phyloP scores from a whole-genome alignment of 805 yeast genomes.

The Jamesozyma lodderae region DNA sequence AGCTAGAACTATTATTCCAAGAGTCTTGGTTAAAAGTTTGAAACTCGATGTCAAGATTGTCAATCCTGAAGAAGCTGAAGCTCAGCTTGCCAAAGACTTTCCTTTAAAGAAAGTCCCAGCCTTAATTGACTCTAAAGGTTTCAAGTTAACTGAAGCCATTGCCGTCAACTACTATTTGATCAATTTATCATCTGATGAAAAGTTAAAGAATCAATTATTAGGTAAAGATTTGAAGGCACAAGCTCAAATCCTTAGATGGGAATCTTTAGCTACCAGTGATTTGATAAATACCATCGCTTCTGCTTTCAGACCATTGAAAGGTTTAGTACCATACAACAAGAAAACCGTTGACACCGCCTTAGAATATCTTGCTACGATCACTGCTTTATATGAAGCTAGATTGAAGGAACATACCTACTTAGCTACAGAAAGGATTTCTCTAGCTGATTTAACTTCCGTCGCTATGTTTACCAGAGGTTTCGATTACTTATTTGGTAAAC shows the following conservation, averaged over 20 bases:
- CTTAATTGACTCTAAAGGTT: conserved; percentile 62
- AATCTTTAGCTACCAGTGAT: conserved; percentile 68
- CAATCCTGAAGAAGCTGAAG: conserved; percentile 27
- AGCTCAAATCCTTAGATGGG: conserved; percentile 55
- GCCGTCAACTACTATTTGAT: conserved; percentile 51
- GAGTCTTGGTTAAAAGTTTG: conserved; percentile 49
- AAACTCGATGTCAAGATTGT: conserved; percentile 48
- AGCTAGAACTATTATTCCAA: conserved; percentile 35
- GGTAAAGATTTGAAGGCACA: conserved; percentile 38
- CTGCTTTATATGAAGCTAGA: conserved; percentile 45
- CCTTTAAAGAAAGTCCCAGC: conserved; percentile 63
- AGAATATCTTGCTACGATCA: conserved; percentile 33
- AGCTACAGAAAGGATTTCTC: conserved; percentile 55
- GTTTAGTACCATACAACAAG: conserved; percentile 70
- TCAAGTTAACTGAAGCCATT: conserved; percentile 58
- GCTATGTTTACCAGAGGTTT: conserved; percentile 45
- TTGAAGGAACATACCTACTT: conserved; percentile 54
- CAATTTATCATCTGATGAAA: conserved; percentile 29
- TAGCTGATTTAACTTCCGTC: conserved; percentile 59
- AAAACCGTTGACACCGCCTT: conserved; percentile 42
- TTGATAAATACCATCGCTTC: conserved; percentile 38
- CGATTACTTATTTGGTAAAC: conserved; percentile 48
- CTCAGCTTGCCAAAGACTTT: conserved; percentile 42
- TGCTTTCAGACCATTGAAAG: conserved; percentile 53
- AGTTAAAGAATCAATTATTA: conserved; percentile 37